Percentiles rank a stretch among this genome's conserved stretches.
Evolutionary conservation across 345 rosid genomes (phyloP).

Genomic region (Citrus australasica): DNA sequence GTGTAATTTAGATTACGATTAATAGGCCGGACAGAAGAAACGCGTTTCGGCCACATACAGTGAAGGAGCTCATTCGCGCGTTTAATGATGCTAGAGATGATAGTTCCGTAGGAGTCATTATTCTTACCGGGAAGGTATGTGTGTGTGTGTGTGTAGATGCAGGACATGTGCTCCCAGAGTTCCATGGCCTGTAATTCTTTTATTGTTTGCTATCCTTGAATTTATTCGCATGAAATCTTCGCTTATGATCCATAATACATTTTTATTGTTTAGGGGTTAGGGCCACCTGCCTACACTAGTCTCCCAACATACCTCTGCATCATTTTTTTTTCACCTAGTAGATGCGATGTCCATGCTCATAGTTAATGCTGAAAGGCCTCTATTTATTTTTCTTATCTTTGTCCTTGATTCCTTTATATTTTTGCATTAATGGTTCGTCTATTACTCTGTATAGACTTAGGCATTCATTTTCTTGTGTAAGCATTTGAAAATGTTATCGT

Average conservation of each 20-base stretch:
- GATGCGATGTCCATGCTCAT: not conserved
- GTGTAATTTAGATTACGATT: slow-evolving; percentile 55
- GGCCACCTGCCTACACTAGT: not conserved
- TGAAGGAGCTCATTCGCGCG: slow-evolving; percentile 75
- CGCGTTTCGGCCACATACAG: slow-evolving; percentile 74
- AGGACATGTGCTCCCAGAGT: not conserved
- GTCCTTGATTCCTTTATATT: not conserved
- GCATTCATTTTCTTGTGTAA: not conserved
- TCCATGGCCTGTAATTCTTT: not conserved
- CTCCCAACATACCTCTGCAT: not conserved
- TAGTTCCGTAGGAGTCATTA: slow-evolving; percentile 68
- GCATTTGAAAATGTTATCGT: not conserved
- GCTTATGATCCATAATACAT: not conserved
- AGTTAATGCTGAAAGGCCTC: not conserved
- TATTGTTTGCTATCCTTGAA: not conserved
- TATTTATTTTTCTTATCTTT: not conserved
- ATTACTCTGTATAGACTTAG: not conserved
- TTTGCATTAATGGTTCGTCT: not conserved
- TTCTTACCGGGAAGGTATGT: slow-evolving; percentile 81
- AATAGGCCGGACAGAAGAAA: slow-evolving; percentile 82
- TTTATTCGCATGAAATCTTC: not conserved
- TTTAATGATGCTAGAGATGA: slow-evolving; percentile 87
- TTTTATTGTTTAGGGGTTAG: not conserved
- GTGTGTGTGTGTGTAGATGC: not conserved
- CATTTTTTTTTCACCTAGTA: not conserved